Conservation (phyloP, 1,139 yeast genomes). For the Geotrichum cucujoidarum region DNA sequence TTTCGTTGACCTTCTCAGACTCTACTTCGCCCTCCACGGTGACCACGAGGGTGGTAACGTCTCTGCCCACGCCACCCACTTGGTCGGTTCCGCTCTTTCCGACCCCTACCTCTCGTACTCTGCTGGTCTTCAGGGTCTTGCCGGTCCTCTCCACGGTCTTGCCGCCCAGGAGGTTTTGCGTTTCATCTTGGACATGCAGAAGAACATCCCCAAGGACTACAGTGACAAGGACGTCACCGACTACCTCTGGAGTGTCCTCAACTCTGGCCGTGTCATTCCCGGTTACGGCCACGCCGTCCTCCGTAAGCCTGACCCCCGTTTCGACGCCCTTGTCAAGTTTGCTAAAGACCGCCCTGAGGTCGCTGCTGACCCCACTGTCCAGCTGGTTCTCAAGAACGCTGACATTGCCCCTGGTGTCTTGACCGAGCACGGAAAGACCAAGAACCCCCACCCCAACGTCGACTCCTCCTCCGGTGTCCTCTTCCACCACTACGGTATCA, state of each 20-base stretch:
- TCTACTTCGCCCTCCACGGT: slow-evolving; percentile 90
- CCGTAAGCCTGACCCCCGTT: slow-evolving; percentile 96
- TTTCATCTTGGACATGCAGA: slow-evolving; percentile 81
- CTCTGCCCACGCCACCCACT: slow-evolving; percentile 94
- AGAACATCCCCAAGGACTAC: slow-evolving; percentile 66
- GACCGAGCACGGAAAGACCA: slow-evolving; percentile 95
- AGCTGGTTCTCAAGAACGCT: slow-evolving; percentile 83
- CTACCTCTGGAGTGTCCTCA: slow-evolving; percentile 87
- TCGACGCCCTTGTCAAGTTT: slow-evolving; percentile 94
- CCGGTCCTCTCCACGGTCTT: slow-evolving; percentile 97
- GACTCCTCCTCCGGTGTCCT: slow-evolving; percentile 97
- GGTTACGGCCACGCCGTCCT: slow-evolving; percentile 97
- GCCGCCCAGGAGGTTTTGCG: slow-evolving; percentile 97
- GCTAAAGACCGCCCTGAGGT: slow-evolving; percentile 46
- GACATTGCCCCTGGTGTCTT: slow-evolving; percentile 94
- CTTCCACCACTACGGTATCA: slow-evolving; percentile 94
- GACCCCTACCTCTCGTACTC: slow-evolving; percentile 90
- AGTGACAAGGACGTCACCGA: slow-evolving; percentile 72
- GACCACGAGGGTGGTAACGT: slow-evolving; percentile 99
- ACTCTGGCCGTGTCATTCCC: slow-evolving; percentile 92
- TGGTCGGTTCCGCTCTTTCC: slow-evolving; percentile 92
- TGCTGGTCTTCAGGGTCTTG: slow-evolving; percentile 94
- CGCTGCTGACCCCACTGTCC: slow-evolving; percentile 48
- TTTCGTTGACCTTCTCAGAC: slow-evolving; percentile 85
- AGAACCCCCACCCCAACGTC: slow-evolving; percentile 99